Base-by-base conservation (phyloP, 306 rosid genomes). In the Glycine latifolia region DNA sequence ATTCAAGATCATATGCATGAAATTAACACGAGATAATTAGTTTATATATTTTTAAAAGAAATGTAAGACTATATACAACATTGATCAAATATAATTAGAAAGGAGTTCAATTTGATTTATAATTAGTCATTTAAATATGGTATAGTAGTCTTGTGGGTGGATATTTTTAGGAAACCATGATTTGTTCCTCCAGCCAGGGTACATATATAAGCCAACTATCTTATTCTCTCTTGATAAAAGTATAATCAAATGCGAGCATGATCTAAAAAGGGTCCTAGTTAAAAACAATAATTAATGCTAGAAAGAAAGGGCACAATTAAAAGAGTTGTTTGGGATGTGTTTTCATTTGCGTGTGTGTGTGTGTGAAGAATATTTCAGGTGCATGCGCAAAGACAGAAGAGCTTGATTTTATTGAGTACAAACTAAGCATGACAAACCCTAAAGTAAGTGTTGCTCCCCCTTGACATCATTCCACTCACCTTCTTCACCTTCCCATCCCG, bases 401-500 rank as follows among this genome's bases (percentile, higher is more conserved):
- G 82, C 66, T 85, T 86, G 88, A 87, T 83, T 84, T 78, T 84
- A 82, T 87, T 95, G 97, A 95, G 99, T 95, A 80, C 77, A 95
- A 91, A 89, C 88, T 86, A 92, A 91, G 97, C 97, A 95, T 92
- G 97, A 82, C 65, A 89, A 92, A 89, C 92, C 95, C 98, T 95
- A 95, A 95, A 93, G 97, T 88, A 84, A 89, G 92, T 79, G 87
- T 82, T 89, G 91, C 89, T 92, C 89, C 94, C 97, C 76, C 83
- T 92, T 86, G 86, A 87, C 91, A 95, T 95, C 99, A 95, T 93
- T 95, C 90, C 97, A 89, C 97, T 95, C 98, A 95, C 99, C 94
- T 87, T 86, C 97, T 93, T 90, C 91, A 76, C 85, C 90, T 86
- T 90, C 92, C 81, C 90, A 86, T 90, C 96, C 97, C 98, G 89